Percentiles rank a stretch among this genome's conserved stretches.
Evolutionary conservation across 2,329 filamentous ascomycete genomes (phyloP).

Genomic region (Dothidotthia symphoricarpi): DNA sequence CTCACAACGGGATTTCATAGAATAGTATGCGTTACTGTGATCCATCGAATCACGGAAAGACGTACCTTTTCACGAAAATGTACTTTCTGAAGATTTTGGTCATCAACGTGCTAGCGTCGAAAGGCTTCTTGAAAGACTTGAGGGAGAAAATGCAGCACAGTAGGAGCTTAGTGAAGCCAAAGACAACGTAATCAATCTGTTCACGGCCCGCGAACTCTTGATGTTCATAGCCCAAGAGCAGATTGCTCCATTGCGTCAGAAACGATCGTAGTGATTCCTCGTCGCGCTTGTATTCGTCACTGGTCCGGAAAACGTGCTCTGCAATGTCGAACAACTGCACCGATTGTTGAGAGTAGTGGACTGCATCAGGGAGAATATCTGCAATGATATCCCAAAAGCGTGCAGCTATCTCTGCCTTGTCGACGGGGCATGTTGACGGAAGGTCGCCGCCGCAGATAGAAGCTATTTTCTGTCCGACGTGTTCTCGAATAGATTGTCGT

Average conservation of each 20-base stretch:
- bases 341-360: conserved; percentile 24
- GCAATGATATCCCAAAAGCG: conserved; percentile 39
- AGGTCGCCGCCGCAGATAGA: conserved; percentile 38
- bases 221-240: conserved; percentile 37
- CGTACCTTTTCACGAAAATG: conserved; percentile 32
- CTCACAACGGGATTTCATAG: too few species aligned
- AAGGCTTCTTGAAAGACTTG: conserved; percentile 42
- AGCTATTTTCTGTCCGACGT: conserved; percentile 30
- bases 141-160: conserved; percentile 39
- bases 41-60: too few species aligned
- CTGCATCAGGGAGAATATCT: conserved; percentile 28
- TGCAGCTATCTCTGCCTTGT: conserved; percentile 27
- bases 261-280: conserved; percentile 31
- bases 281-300: conserved; percentile 36
- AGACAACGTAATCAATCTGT: conserved; percentile 36
- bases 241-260: conserved; percentile 32
- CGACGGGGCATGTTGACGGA: conserved; percentile 33
- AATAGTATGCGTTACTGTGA: not conserved
- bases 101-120: conserved; percentile 32
- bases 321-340: conserved; percentile 39
- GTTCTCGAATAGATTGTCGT: conserved; percentile 24
- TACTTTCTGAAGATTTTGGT: conserved; percentile 37
- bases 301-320: conserved; percentile 35
- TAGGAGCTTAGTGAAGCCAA: conserved; percentile 45
- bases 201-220: conserved; percentile 38